These are phyloP conservation scores for Penicillium subrubescens DNA, from an alignment of 495 filamentous ascomycete species.

Conservation along the genomic window DNA sequence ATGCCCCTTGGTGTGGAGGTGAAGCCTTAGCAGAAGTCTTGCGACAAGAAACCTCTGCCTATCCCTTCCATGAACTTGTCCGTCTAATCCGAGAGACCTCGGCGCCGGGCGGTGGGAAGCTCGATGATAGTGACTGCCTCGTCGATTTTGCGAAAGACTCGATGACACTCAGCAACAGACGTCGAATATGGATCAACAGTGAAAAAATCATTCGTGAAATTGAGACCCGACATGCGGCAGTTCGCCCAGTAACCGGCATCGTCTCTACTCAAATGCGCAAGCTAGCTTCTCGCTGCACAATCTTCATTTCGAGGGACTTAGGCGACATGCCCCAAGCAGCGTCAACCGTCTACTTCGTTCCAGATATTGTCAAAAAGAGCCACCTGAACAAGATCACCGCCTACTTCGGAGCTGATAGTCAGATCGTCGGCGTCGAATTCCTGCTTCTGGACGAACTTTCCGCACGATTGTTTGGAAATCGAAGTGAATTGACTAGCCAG, in stretches of 20 bases:
- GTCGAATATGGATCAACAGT: not conserved
- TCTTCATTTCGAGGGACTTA: not conserved
- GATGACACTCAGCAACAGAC: constrained; percentile 1
- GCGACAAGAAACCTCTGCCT: not conserved
- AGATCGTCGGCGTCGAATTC: constrained; percentile 4
- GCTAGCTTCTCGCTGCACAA: not conserved
- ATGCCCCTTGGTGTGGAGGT: not conserved
- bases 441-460: not conserved
- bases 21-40: constrained; percentile 1
- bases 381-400: not conserved
- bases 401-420: not conserved
- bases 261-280: not conserved
- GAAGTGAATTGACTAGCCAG: not conserved
- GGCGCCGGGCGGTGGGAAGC: not conserved
- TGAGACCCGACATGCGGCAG: constrained; percentile 2
- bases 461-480: not conserved
- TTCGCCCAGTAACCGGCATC: not conserved
- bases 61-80: constrained; percentile 1
- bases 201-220: not conserved
- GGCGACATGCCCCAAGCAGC: not conserved
- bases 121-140: not conserved
- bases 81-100: constrained; percentile 2
- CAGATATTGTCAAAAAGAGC: not conserved
- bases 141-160: not conserved
- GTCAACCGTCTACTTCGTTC: not conserved